Conservation (phyloP, 2,329 filamentous ascomycete species). For the Colletotrichum tanaceti region DNA sequence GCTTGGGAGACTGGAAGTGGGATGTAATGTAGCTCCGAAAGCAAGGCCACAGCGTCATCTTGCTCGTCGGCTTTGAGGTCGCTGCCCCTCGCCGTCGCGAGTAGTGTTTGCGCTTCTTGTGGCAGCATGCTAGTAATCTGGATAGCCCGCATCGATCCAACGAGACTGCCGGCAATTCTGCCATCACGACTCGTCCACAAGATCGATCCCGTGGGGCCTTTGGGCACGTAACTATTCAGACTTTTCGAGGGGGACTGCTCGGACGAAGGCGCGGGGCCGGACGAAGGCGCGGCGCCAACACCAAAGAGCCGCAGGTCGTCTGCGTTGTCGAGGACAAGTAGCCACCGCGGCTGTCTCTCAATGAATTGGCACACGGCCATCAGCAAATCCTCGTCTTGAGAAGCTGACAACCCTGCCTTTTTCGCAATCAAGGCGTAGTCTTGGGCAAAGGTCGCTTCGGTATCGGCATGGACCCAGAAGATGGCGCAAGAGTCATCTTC, state of each 20-base stretch:
- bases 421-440: background rate
- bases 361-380: background rate
- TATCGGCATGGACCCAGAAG: conserved; percentile 2
- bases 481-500: background rate
- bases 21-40: background rate
- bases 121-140: background rate
- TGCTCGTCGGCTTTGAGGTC: background rate
- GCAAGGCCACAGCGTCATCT: background rate
- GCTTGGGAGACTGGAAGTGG: background rate
- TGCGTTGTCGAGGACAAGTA: background rate
- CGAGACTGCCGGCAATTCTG: background rate
- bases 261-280: background rate
- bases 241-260: background rate
- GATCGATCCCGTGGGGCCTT: background rate
- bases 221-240: background rate
- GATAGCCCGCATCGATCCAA: background rate
- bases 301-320: background rate
- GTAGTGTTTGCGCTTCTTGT: background rate
- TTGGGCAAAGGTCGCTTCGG: background rate
- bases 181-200: background rate
- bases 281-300: too few relatives aligned
- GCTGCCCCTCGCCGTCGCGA: background rate
- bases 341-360: background rate
- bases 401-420: background rate
- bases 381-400: background rate